These are phyloP conservation scores for Austropuccinia psidii DNA, from an alignment of 1,284 basidiomycete species.

Conservation along the genomic window DNA sequence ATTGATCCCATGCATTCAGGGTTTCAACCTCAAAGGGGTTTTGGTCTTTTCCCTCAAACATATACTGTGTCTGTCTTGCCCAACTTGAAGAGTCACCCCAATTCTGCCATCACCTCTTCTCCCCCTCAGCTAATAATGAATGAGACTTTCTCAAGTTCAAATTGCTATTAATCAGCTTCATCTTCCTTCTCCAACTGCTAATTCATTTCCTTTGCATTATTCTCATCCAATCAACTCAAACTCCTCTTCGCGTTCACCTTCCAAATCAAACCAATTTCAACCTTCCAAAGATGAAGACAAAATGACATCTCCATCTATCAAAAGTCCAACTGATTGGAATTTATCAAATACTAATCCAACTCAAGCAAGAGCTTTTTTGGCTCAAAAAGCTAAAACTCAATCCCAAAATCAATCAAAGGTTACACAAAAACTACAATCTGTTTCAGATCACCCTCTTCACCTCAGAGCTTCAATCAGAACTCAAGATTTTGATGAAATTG, in stretches of 20 bases:
- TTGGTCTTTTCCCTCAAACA: conserved; percentile 81
- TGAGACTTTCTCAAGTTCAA: conserved; percentile 48
- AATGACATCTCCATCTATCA: neutral
- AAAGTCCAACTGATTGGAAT: neutral
- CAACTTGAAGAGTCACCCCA: conserved; percentile 45
- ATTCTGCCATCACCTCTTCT: conserved; percentile 28
- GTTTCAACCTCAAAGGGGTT: conserved; percentile 72
- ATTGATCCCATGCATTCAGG: conserved; percentile 53
- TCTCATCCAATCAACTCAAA: too few species aligned
- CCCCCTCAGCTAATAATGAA: conserved; percentile 40
- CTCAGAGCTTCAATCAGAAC: conserved; percentile 42
- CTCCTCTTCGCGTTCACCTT: too few species aligned
- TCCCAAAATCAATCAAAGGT: conserved; percentile 6
- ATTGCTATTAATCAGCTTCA: conserved; percentile 53
- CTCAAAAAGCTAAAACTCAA: conserved; percentile 37
- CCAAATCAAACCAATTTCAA: too few species aligned
- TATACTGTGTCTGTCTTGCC: conserved; percentile 77
- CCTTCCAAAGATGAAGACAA: neutral
- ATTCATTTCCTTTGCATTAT: conserved; percentile 38
- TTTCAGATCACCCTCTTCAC: too few species aligned
- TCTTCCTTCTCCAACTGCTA: conserved; percentile 43
- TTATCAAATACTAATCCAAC: conserved; percentile 1
- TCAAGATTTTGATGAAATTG: conserved; percentile 59
- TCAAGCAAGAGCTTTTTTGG: conserved; percentile 11
- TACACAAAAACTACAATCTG: conserved; percentile 21